Evolutionary conservation across 164 flowering plant species (phyloP).

Genomic region (Protea cynaroides): DNA sequence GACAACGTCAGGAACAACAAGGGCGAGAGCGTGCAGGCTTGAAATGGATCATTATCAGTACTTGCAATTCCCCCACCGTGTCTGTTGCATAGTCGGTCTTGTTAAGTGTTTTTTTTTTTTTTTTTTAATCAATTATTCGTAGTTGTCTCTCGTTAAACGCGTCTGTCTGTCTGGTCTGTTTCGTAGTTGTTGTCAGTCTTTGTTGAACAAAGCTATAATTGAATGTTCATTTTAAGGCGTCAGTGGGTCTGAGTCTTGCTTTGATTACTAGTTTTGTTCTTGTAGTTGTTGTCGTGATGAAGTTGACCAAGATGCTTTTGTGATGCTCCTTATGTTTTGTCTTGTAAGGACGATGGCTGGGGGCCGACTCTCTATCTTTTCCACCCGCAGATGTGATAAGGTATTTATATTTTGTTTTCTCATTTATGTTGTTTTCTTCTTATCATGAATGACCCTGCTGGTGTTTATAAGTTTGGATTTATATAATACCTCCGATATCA

Average conservation of each 20-base stretch:
- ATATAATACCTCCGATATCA: too few relatives aligned
- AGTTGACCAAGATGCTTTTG: background rate
- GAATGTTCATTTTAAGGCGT: conserved; percentile 4
- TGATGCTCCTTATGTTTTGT: conserved; percentile 7
- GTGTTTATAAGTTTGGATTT: background rate
- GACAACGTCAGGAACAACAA: background rate
- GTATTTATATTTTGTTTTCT: conserved; percentile 11
- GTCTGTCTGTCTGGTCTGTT: background rate
- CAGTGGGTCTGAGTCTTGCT: background rate
- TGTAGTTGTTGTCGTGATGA: background rate
- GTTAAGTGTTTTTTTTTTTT: too few relatives aligned
- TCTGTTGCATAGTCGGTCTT: background rate
- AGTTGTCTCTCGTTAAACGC: too few relatives aligned
- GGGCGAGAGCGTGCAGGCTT: conserved; percentile 2
- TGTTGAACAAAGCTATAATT: background rate
- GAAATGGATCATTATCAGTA: conserved; percentile 9
- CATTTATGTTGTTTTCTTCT: background rate
- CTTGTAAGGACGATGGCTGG: conserved; percentile 6
- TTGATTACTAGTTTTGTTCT: background rate
- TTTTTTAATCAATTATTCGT: background rate
- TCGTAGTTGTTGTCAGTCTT: background rate
- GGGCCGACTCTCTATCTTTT: conserved; percentile 4
- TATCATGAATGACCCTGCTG: background rate
- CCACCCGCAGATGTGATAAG: conserved; percentile 6
- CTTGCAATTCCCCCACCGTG: conserved; percentile 2